Evolutionary conservation across 352 stramenopile species (phyloP).

Genomic region (Synura sp.): DNA sequence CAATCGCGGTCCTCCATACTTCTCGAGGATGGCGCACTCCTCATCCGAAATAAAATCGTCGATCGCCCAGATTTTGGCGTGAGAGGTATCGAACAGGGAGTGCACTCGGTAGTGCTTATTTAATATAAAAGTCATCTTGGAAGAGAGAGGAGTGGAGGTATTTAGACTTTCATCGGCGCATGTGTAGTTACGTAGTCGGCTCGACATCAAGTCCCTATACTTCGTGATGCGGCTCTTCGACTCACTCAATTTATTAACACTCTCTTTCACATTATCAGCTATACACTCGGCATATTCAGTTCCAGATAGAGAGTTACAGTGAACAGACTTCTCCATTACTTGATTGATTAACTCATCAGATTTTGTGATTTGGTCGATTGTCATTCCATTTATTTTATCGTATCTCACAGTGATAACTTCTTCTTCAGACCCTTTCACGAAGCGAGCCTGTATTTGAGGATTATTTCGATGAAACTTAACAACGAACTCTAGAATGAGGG

Average conservation of each 20-base stretch:
- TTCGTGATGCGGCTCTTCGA: background rate
- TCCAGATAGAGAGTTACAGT: too few species aligned
- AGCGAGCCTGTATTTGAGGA: too few species aligned
- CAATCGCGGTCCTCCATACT: constrained; percentile 30
- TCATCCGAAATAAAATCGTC: constrained; percentile 48
- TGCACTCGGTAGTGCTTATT: background rate
- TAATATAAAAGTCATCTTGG: background rate
- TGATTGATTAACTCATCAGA: too few species aligned
- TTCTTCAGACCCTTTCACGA: too few species aligned
- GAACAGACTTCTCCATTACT: too few species aligned
- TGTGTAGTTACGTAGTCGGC: constrained; percentile 16
- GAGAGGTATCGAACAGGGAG: background rate
- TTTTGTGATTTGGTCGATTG: too few species aligned
- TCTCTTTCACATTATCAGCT: background rate
- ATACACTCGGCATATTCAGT: too few species aligned
- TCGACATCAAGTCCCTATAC: background rate
- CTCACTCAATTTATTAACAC: background rate
- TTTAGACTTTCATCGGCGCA: background rate
- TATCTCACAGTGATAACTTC: too few species aligned
- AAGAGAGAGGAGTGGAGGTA: background rate
- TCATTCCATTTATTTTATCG: too few species aligned
- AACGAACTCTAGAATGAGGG: too few species aligned
- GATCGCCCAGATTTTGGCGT: constrained; percentile 42
- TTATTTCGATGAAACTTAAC: too few species aligned
- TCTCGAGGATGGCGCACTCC: constrained; percentile 46